phyloP scores from a whole-genome alignment of 2,329 filamentous ascomycete genomes.

The Nectriaceae sp. region DNA sequence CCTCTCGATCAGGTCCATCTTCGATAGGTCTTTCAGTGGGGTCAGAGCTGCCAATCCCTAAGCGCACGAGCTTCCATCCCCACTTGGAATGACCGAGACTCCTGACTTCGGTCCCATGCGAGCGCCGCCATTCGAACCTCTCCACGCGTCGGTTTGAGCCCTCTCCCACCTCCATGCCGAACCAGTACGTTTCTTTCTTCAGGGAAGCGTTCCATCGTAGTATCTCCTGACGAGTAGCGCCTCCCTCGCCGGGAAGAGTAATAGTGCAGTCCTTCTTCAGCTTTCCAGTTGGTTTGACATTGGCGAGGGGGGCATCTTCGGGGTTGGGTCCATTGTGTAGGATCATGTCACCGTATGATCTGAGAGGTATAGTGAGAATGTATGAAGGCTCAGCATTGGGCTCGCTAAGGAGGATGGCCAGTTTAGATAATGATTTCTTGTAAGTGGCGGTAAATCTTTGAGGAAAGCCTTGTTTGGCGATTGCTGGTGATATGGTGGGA shows the following conservation, averaged over 20 bases:
- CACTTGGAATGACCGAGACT: conserved; percentile 17
- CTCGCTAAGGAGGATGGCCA: conserved; percentile 8
- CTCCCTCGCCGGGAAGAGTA: conserved; percentile 4
- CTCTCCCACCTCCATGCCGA: conserved; percentile 8
- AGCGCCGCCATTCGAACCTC: conserved; percentile 20
- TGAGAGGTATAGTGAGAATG: background rate
- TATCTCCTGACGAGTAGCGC: conserved; percentile 1
- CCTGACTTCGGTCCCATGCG: conserved; percentile 20
- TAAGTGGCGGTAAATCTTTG: conserved; percentile 10
- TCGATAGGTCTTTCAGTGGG: background rate
- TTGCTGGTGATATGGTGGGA: background rate
- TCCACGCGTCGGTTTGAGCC: conserved; percentile 6
- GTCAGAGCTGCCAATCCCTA: conserved; percentile 8
- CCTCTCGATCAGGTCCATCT: background rate
- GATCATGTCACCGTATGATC: conserved; percentile 10
- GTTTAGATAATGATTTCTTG: conserved; percentile 11
- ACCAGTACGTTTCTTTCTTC: conserved; percentile 5
- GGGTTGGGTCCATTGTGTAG: conserved; percentile 5
- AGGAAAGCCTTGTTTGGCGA: conserved; percentile 3
- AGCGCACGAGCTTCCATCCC: conserved; percentile 20
- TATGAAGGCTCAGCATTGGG: conserved; percentile 6
- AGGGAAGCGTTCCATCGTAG: background rate
- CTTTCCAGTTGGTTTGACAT: background rate
- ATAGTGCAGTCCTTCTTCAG: conserved; percentile 8
- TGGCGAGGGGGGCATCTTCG: conserved; percentile 3